A percentile compares a stretch with the other conserved stretches of the same genome.
phyloP scores from a whole-genome alignment of 495 filamentous ascomycete genomes.

The Penicillium arizonense region DNA sequence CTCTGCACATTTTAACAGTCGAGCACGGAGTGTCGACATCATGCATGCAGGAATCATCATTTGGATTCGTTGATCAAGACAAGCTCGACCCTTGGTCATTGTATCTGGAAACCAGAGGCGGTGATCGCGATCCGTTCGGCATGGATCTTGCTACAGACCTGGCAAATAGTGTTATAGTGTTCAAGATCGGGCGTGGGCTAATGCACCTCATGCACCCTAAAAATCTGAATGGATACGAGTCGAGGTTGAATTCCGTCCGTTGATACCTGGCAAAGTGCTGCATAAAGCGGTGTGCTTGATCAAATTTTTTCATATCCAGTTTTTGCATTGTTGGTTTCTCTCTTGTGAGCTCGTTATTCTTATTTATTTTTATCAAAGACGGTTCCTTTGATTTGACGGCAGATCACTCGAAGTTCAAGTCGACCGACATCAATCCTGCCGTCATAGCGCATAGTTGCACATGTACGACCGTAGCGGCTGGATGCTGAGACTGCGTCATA shows the following conservation, averaged over 20 bases:
- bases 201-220: neutral
- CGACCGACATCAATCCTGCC: too few species aligned
- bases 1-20: neutral
- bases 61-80: neutral
- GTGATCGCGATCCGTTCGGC: neutral
- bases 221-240: neutral
- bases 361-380: neutral
- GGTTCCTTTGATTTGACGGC: neutral
- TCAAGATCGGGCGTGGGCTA: neutral
- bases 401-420: too few species aligned
- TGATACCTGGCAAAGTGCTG: neutral
- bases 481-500: too few species aligned
- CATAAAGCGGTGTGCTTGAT: conserved; percentile 10
- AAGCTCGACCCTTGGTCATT: neutral
- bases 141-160: neutral
- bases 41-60: neutral
- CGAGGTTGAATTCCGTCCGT: neutral
- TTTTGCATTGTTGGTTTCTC: neutral
- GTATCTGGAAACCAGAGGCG: neutral
- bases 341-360: neutral
- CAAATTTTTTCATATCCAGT: neutral
- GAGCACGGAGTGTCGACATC: neutral
- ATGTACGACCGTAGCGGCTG: too few species aligned
- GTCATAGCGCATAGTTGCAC: too few species aligned
- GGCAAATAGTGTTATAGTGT: neutral